Percentiles rank a stretch among this genome's conserved stretches.
Evolutionary conservation across 2,329 filamentous ascomycete genomes (phyloP).

Genomic region (Ophioceras dolichostomum): DNA sequence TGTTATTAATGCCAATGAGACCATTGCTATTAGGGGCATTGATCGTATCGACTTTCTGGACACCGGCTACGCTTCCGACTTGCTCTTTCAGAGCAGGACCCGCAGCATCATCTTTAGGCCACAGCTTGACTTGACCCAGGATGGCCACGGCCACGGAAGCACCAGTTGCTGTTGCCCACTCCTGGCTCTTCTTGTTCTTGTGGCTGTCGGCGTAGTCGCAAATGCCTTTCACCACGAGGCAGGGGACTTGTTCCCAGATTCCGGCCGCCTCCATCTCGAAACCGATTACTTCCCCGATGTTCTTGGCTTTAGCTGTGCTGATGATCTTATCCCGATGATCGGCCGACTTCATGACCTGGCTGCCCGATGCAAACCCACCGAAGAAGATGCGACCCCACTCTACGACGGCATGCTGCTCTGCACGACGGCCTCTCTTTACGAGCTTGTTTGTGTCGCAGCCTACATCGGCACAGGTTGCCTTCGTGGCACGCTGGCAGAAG

Average conservation of each 20-base stretch:
- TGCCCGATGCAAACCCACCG: slow-evolving; percentile 20
- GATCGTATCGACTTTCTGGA: no score
- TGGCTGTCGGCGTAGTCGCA: slow-evolving; percentile 26
- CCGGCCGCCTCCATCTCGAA: slow-evolving; percentile 26
- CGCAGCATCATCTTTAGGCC: no score
- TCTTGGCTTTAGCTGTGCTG: no score
- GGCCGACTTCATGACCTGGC: slow-evolving; percentile 22
- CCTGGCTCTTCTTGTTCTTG: slow-evolving; percentile 22
- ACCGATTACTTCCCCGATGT: slow-evolving; percentile 14
- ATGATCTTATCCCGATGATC: slow-evolving; percentile 15
- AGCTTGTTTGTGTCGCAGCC: slow-evolving; percentile 6
- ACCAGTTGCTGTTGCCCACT: slow-evolving; percentile 21
- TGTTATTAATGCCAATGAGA: no score
- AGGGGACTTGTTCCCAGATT: slow-evolving; percentile 18
- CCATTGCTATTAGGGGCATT: no score
- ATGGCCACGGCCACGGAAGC: no score
- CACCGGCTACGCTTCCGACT: no score
- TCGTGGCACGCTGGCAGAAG: no score
- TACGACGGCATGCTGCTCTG: neutral
- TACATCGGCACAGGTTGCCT: slow-evolving; percentile 1
- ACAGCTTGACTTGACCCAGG: no score
- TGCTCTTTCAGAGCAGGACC: no score
- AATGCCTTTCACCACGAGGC: slow-evolving; percentile 22
- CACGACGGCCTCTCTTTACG: slow-evolving; percentile 3
- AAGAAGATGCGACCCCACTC: slow-evolving; percentile 3